Evolutionary conservation across 1,284 basidiomycete species (phyloP), one percentile per base, ranked within the genome.

Genomic region (Ganoderma lingzhi): DNA sequence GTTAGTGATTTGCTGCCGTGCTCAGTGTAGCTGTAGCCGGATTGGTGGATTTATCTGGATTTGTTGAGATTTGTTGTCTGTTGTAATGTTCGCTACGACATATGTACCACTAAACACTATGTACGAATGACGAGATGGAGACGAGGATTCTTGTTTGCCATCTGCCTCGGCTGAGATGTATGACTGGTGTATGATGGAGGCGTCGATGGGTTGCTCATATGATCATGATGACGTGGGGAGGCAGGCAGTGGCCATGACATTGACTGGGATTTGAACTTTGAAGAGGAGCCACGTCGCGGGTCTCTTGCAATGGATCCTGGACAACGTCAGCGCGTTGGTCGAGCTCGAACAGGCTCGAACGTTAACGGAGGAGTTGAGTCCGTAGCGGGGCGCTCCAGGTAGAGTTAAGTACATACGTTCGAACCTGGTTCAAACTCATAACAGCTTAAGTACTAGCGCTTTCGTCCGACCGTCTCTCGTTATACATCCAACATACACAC

Each of bases 1-100:
- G 53, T 58, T 65, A 59, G 30, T 51, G n/a, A 37, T 62, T 28
- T 42, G 60, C 41, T 63, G 62, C 28, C 17, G 61, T 45, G 23
- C 41, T n/a, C 23, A 41, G 41, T 65, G 63, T 65, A 65, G 63
- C 63, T 55, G 63, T 65, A 65, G 53, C 35, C 9, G 28, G 37
- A 32, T 23, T 14, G 28, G 28, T 6, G 28, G 28, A 41, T 19
- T 6, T 23, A 61, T 62, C 28, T 17, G 28, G 41, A 42, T 51
- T 23, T 23, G 35, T 37, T 63, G 55, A 15, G 41, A 42, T 51
- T 23, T 23, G 35, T 37, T 63, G 55, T 65, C 28, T 58, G 63
- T 65, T 65, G 63, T 65, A 65, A 45, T 48, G 14, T 45, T 42
- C 37, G 19, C 32, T 23, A 62, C 32, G 42, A 23, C 53, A 39